Evolutionary conservation across 2,329 filamentous ascomycete genomes (phyloP).

Genomic region (Colletotrichum sp.): DNA sequence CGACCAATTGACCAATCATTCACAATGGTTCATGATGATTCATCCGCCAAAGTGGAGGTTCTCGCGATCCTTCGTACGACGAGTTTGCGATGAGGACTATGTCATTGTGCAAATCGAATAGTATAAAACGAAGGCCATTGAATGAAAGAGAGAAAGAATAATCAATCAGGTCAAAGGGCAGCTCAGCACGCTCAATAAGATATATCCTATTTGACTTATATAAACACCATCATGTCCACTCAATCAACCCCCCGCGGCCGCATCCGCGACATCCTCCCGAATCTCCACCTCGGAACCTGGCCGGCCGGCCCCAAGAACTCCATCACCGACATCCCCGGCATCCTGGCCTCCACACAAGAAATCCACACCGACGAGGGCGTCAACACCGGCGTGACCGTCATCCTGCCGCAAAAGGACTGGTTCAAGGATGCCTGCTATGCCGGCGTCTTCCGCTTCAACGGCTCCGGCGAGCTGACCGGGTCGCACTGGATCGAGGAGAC

Average conservation of each 20-base stretch:
- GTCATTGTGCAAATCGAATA: background rate
- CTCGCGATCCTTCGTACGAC: background rate
- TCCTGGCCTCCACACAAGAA: constrained; percentile 51
- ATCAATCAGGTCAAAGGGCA: background rate
- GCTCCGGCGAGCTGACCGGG: constrained; percentile 67
- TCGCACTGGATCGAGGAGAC: constrained; percentile 67
- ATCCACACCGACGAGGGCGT: constrained; percentile 41
- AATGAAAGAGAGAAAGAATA: background rate
- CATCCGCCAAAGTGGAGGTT: background rate
- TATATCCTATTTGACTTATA: background rate
- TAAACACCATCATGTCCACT: background rate
- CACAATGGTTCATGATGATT: background rate
- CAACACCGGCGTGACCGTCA: constrained; percentile 56
- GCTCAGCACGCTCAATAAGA: background rate
- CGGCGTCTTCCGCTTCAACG: constrained; percentile 67
- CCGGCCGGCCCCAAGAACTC: constrained; percentile 51
- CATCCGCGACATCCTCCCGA: constrained; percentile 49
- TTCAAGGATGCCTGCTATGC: constrained; percentile 49
- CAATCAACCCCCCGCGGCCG: constrained; percentile 29
- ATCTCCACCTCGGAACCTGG: constrained; percentile 48
- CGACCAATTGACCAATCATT: background rate
- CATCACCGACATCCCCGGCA: constrained; percentile 55
- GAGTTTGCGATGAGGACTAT: background rate
- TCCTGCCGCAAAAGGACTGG: constrained; percentile 52
- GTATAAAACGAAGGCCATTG: background rate